Conservation (phyloP, 352 stramenopile genomes). For the Phytophthora meadii region DNA sequence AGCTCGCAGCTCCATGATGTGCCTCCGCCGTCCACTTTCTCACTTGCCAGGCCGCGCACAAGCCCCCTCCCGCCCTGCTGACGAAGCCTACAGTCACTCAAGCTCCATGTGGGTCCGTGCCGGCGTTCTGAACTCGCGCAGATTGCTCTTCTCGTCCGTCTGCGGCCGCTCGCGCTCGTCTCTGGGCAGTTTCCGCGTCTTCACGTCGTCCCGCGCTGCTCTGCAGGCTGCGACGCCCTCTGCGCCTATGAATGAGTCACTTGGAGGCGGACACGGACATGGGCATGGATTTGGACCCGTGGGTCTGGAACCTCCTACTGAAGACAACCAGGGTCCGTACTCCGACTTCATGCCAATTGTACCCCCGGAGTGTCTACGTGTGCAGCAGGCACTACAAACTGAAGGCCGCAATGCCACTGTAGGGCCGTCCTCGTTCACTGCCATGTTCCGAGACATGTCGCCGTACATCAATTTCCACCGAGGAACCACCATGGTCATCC, state of each 20-base stretch:
- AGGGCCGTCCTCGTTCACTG: slow-evolving; percentile 75
- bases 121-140: slow-evolving; percentile 20
- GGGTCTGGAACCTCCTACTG: slow-evolving; percentile 5
- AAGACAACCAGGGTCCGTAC: slow-evolving; percentile 29
- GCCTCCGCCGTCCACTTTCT: slow-evolving; percentile 17
- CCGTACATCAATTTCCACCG: slow-evolving; percentile 99
- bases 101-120: slow-evolving; percentile 35
- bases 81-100: not conserved
- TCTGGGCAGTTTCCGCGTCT: slow-evolving; percentile 36
- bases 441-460: slow-evolving; percentile 96
- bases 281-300: slow-evolving; percentile 1
- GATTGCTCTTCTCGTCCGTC: slow-evolving; percentile 34
- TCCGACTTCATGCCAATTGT: slow-evolving; percentile 79
- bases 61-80: slow-evolving; percentile 4
- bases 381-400: slow-evolving; percentile 43
- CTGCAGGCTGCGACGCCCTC: slow-evolving; percentile 27
- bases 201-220: slow-evolving; percentile 28
- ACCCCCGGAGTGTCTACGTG: slow-evolving; percentile 77
- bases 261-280: slow-evolving; percentile 12
- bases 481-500: slow-evolving; percentile 95
- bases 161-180: slow-evolving; percentile 28
- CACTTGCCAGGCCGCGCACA: slow-evolving; percentile 19
- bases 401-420: slow-evolving; percentile 17
- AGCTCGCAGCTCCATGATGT: slow-evolving; percentile 19
- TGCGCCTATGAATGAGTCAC: slow-evolving; percentile 15